Percentiles rank a stretch among this genome's conserved stretches.
Evolutionary conservation across 345 rosid genomes (phyloP).

Genomic region (Linum lewisii): DNA sequence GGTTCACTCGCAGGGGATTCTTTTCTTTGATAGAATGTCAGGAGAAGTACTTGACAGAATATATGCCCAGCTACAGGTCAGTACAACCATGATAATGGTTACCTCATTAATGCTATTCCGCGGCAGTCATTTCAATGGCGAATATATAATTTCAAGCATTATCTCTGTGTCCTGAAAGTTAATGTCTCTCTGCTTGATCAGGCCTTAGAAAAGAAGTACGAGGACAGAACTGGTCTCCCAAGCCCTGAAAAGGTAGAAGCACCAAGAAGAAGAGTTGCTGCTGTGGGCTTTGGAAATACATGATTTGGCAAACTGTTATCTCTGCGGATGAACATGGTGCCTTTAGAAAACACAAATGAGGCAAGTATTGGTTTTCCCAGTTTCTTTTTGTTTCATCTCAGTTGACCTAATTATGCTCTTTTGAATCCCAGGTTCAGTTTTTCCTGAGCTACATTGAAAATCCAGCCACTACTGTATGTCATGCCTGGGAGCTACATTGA

Average conservation of each 20-base stretch:
- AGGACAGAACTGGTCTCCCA: slow-evolving; percentile 60
- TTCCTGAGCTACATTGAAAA: background rate
- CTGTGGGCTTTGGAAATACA: slow-evolving; percentile 78
- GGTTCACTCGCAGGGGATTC: slow-evolving; percentile 48
- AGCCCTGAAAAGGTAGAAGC: slow-evolving; percentile 70
- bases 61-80: slow-evolving; percentile 55
- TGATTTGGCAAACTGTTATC: slow-evolving; percentile 21
- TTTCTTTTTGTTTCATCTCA: background rate
- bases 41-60: slow-evolving; percentile 70
- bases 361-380: background rate
- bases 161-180: background rate
- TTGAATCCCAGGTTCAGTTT: background rate
- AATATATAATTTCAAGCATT: background rate
- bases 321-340: slow-evolving; percentile 8
- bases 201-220: slow-evolving; percentile 80
- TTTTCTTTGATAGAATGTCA: slow-evolving; percentile 85
- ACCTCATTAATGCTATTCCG: background rate
- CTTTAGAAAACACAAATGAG: background rate
- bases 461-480: background rate
- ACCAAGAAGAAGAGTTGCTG: slow-evolving; percentile 45
- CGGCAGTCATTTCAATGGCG: background rate
- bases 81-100: slow-evolving; percentile 13
- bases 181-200: slow-evolving; percentile 16
- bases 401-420: background rate
- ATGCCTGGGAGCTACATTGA: background rate